These are phyloP conservation scores for Domatiomyces globalis DNA, from an alignment of 2,329 filamentous ascomycete genomes.

Conservation along the genomic window DNA sequence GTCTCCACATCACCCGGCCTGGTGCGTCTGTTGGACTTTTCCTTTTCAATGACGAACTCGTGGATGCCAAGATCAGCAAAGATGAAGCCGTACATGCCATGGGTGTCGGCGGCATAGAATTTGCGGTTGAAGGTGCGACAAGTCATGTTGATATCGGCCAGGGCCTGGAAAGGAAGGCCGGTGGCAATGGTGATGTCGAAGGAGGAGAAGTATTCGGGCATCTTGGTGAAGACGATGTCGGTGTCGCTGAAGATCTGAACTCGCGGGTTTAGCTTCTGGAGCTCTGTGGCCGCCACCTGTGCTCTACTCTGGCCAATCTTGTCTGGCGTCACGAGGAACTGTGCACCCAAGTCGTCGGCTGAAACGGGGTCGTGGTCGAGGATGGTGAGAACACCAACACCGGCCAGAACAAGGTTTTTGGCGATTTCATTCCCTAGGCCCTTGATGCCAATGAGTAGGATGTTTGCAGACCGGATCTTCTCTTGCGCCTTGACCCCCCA, in stretches of 20 bases:
- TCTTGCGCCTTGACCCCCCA: slow-evolving; percentile 96
- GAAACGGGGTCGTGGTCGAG: slow-evolving; percentile 63
- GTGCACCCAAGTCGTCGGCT: slow-evolving; percentile 64
- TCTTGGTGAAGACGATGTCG: slow-evolving; percentile 51
- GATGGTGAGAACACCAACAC: slow-evolving; percentile 79
- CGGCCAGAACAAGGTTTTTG: slow-evolving; percentile 91
- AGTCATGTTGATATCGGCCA: slow-evolving; percentile 71
- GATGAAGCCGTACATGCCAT: slow-evolving; percentile 88
- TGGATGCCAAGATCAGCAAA: slow-evolving; percentile 88
- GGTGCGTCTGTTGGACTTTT: slow-evolving; percentile 60
- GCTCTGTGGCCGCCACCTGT: slow-evolving; percentile 59
- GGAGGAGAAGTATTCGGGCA: slow-evolving; percentile 56
- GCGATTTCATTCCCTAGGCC: slow-evolving; percentile 87
- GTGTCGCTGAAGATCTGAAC: slow-evolving; percentile 62
- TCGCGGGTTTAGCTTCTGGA: slow-evolving; percentile 78
- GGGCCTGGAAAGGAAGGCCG: slow-evolving; percentile 60
- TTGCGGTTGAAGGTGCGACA: slow-evolving; percentile 63
- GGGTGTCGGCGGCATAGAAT: slow-evolving; percentile 77
- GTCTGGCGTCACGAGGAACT: slow-evolving; percentile 65
- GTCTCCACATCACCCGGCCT: slow-evolving; percentile 49
- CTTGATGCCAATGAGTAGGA: slow-evolving; percentile 77
- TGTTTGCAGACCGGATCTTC: slow-evolving; percentile 71
- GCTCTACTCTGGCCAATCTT: slow-evolving; percentile 72
- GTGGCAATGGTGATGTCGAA: slow-evolving; percentile 86
- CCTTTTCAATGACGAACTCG: slow-evolving; percentile 75